Conservation (phyloP, 441 rosid genomes). For the Hura crepitans region DNA sequence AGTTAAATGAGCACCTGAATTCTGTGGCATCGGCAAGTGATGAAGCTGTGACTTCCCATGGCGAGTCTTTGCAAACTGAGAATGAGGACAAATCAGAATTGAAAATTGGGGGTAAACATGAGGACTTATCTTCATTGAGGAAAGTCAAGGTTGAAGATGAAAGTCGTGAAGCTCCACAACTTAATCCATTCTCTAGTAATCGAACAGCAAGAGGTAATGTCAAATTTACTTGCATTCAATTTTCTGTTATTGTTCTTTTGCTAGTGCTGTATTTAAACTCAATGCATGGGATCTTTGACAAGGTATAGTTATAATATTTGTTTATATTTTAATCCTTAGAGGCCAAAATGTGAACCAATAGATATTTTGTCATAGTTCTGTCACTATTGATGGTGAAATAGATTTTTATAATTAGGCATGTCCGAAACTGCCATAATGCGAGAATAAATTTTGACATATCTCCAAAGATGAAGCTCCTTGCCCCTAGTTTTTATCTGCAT, state of each 20-base stretch:
- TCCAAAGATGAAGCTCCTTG: background rate
- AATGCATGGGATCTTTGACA: background rate
- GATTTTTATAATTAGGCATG: background rate
- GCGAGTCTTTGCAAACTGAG: slow-evolving; percentile 34
- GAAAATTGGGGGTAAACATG: slow-evolving; percentile 41
- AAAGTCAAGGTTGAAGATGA: slow-evolving; percentile 46
- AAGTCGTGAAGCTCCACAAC: slow-evolving; percentile 40
- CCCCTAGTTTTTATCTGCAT: background rate
- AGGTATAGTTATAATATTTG: background rate
- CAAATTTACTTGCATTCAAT: slow-evolving; percentile 17
- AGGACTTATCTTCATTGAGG: slow-evolving; percentile 33
- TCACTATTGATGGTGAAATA: background rate
- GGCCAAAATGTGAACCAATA: background rate
- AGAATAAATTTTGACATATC: slow-evolving; percentile 2
- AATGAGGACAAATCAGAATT: slow-evolving; percentile 32
- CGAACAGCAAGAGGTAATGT: slow-evolving; percentile 57
- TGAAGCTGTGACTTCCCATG: slow-evolving; percentile 33
- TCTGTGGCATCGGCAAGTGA: slow-evolving; percentile 23
- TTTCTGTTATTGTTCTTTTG: slow-evolving; percentile 4
- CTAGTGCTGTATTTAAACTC: background rate
- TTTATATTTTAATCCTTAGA: background rate
- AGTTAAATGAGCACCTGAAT: slow-evolving; percentile 32
- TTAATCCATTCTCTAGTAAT: slow-evolving; percentile 31
- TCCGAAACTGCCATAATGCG: background rate
- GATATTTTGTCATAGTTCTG: background rate